phyloP scores from a whole-genome alignment of 2,329 filamentous ascomycete species.

The Botrytis medusae region DNA sequence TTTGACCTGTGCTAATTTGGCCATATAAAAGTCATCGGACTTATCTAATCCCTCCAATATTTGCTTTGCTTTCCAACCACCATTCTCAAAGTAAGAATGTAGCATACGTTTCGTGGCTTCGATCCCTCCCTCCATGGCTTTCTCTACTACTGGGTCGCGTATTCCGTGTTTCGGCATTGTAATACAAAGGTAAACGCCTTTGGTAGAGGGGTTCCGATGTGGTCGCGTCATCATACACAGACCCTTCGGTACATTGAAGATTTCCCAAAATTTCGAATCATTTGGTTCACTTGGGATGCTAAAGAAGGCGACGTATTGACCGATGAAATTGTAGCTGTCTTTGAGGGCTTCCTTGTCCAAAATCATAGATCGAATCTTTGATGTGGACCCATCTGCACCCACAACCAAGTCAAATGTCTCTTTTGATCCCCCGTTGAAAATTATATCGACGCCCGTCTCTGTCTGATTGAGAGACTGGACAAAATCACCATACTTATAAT shows the following conservation, averaged over 20 bases:
- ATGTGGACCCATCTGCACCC: constrained; percentile 50
- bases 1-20: constrained; percentile 44
- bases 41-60: constrained; percentile 43
- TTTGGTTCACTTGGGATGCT: constrained; percentile 44
- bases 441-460: constrained; percentile 43
- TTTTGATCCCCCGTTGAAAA: constrained; percentile 42
- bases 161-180: constrained; percentile 37
- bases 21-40: constrained; percentile 44
- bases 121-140: constrained; percentile 43
- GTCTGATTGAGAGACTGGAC: constrained; percentile 41
- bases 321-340: constrained; percentile 37
- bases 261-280: constrained; percentile 41
- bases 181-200: constrained; percentile 42
- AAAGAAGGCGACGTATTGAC: constrained; percentile 46
- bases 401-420: constrained; percentile 50
- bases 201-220: constrained; percentile 40
- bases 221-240: constrained; percentile 42
- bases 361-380: constrained; percentile 48
- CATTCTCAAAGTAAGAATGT: constrained; percentile 38
- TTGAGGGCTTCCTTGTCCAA: constrained; percentile 44
- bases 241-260: constrained; percentile 43
- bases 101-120: constrained; percentile 38
- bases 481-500: constrained; percentile 45
- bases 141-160: constrained; percentile 41
- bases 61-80: constrained; percentile 46